Base-by-base conservation (phyloP, 2,329 filamentous ascomycete genomes). In the Cucurbitaria berberidis region DNA sequence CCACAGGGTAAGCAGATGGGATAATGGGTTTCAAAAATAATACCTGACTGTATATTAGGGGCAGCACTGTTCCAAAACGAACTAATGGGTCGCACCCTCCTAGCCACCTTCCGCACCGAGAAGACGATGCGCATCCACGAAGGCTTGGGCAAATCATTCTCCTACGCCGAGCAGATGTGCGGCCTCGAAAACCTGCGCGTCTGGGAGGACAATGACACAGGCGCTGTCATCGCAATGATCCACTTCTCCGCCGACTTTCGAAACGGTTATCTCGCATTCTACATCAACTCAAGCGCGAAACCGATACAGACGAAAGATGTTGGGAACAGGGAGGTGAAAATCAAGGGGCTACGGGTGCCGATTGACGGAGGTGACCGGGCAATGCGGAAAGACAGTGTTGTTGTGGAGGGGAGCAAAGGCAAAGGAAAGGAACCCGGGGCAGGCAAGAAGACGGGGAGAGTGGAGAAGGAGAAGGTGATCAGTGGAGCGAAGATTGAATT, bases 131-230 rank as follows among this genome's bases (percentile, higher is more conserved):
- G 79, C 21, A 66, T 78, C 8, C 78, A 79, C 60, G 73, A 78
- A 48, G 78, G 78, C 5, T 44, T 80, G 16, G 65, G 69, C 18
- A 71, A 74, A 1, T 68, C 74, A 0, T 76, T 80, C 47, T 67
- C 75, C 3, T 78, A 79, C 49, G 76, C 79, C 47, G 78, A 80
- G 57, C 78, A 80, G 59, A 78, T 81, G 68, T 79, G 78, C 47
- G 78, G 75, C 18, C 76, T 80, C 53, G 79, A 81, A 53, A 77
- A 77, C 30, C 67, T 81, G 2, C 71, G 79, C 3, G 63, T 81
- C 0, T 81, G 78, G 78, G 73, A 78, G 55, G 78, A 81, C 40
- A 72, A 76, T 21, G 74, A 73, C 0, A 72, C 67, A 0, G 74
- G 74, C 16, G 78, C 76, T 18, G 70, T 80, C 16, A 67, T 80